Base-by-base conservation (phyloP, 768 basidiomycete genomes). In the Suillus clintonianus region DNA sequence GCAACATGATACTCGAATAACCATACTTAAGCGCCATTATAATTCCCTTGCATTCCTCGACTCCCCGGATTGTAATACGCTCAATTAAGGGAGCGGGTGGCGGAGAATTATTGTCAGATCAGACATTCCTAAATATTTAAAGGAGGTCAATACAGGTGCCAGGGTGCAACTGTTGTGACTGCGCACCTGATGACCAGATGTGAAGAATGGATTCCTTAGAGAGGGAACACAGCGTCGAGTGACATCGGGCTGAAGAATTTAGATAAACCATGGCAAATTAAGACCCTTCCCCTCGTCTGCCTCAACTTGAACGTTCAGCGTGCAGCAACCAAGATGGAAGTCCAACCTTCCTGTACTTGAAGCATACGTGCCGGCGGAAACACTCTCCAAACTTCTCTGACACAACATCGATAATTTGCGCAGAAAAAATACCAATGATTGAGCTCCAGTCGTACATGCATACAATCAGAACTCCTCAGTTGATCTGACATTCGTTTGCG, bases 361-460 rank as follows among this genome's bases (percentile, higher is more conserved):
- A 47, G 9, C 22, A 47, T 27, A 27, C 2, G 27, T 27, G 4
- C 27, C 27, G 27, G 27, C 27, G 27, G 27, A 27, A 27, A 27
- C 27, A 27, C 27, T 27, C 2, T 27, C 27, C 27, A 4, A 4
- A 27, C 69, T 93, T 89, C 78, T 98, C 92, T 0, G 92, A 89
- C 68, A 94, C 93, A 70, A 98, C 85, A 63, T 95, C 90, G 71
- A 95, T 84, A 59, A 91, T 78, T 2, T 88, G 81, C 4, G 91
- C 91, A 4, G 95, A 97, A 4, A 86, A 89, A 54, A 90, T 74
- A 7, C 97, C 97, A 56, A 99, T 91, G 70, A 91, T 94, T 0
- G 87, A 90, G 0, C 83, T 85, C 32, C 83, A 4, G 22, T 47
- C 6, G 27, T 27, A 27, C 27, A 27, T 4, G 11, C 13, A 27